These are phyloP conservation scores for Tricholoma flavovirens DNA, from an alignment of 768 basidiomycete genomes.

Conservation along the genomic window DNA sequence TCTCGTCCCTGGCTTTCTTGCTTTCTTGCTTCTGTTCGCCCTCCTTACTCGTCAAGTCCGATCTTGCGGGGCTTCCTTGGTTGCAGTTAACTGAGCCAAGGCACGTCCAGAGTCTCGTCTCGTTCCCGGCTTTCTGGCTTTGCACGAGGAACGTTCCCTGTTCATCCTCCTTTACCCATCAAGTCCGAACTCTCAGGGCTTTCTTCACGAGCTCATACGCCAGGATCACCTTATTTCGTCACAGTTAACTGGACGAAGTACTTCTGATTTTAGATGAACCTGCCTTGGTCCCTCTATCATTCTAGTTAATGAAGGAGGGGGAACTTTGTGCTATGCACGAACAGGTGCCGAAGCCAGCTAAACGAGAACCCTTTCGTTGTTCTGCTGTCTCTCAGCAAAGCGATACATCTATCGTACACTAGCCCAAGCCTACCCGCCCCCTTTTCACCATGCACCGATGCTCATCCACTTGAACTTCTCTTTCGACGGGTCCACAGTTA, in stretches of 20 bases:
- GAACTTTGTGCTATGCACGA: no score
- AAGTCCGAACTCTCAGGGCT: not conserved
- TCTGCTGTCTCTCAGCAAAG: not conserved
- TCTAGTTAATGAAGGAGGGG: no score
- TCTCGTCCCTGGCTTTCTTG: not conserved
- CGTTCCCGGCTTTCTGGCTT: not conserved
- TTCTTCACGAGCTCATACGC: not conserved
- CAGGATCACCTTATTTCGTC: not conserved
- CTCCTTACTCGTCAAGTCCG: no score
- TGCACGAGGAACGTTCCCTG: not conserved
- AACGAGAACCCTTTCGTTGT: not conserved
- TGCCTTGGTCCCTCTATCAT: no score
- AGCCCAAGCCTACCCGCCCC: not conserved
- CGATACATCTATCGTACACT: not conserved
- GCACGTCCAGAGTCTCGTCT: not conserved
- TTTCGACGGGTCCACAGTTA: not conserved
- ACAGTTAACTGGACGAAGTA: not conserved
- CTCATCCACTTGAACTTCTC: conserved; percentile 1
- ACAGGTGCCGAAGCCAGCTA: no score
- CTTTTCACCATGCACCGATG: not conserved
- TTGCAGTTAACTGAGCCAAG: not conserved
- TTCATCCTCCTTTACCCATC: not conserved
- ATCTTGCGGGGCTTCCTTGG: not conserved
- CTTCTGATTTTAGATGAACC: not conserved
- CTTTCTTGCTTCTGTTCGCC: not conserved